Evolutionary conservation across 2,329 filamentous ascomycete species (phyloP), one percentile per base, ranked within the genome.

Genomic region (Delphinella strobiligena): DNA sequence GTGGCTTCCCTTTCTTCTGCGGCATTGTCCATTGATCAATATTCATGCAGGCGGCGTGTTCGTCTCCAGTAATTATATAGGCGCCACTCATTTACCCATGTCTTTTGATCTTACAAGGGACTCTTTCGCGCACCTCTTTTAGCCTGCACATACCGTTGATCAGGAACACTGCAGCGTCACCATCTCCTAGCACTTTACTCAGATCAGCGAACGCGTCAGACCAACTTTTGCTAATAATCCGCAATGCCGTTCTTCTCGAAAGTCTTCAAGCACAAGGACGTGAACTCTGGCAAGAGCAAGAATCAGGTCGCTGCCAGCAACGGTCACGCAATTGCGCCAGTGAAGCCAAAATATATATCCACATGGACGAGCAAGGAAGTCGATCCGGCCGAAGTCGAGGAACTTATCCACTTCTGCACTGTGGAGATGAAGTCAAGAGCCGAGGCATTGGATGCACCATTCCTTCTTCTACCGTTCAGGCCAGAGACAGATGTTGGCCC

Each of bases 401-500:
- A 94, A 56, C 67, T 98, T 46, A 69, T 96, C 37, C 75, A 79
- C 56, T 77, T 79, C 49, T 95, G 87, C 65, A 93, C 88, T 9
- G 72, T 79, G 41, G 91, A 98, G 66, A 75, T 98, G 61, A 98
- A 96, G 67, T 81, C 82, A 45, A 76, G 88, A 83, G 57, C 45
- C 38, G 49, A 60, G 93, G 87, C 80, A 49, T 79, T 96, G 53
- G 81, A 95, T 58, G 79, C 82, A 44, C 91, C 91, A 1, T 96
- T 98, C 61, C 74, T 96, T 19, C 78, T 98, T 7, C 74, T 98
- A 3, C 91, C 91, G 10, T 98, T 95, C 63, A 82, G 91, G 52
- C 91, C 89, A 16, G 86, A 84, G 19, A 91, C 88, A 47, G 87
- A 98, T 58, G 82, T 89, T 32, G 91, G 84, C 61, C 84, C 85